These are phyloP conservation scores for Achaetomium macrosporum DNA, from an alignment of 2,329 filamentous ascomycete species.

Conservation along the genomic window DNA sequence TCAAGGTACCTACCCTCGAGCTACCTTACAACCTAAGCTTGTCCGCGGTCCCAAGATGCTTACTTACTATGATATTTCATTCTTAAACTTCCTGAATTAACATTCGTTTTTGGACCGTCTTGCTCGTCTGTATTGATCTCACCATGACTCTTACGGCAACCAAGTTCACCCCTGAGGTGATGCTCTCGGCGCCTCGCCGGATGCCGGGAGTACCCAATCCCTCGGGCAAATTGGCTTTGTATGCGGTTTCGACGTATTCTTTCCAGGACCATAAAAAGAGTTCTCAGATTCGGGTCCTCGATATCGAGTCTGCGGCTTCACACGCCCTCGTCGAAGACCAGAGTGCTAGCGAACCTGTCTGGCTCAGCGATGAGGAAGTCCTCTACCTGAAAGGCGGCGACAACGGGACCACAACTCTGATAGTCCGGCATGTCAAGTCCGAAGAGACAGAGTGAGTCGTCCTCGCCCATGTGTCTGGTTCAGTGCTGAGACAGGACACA, in stretches of 20 bases:
- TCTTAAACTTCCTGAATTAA: too few species aligned
- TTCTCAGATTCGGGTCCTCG: constrained; percentile 62
- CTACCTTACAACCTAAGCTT: too few species aligned
- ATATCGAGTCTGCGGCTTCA: constrained; percentile 61
- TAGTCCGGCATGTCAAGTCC: constrained; percentile 35
- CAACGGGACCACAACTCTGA: constrained; percentile 42
- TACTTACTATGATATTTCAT: not conserved
- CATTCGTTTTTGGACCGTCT: too few species aligned
- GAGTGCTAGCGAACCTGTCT: constrained; percentile 64
- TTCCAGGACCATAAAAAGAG: constrained; percentile 68
- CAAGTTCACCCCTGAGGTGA: constrained; percentile 70
- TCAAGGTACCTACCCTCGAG: too few species aligned
- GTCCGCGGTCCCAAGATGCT: not conserved
- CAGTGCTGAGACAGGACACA: constrained; percentile 19
- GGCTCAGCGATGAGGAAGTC: constrained; percentile 64
- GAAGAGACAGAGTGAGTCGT: constrained; percentile 35
- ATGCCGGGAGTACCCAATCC: constrained; percentile 65
- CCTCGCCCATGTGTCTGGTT: not conserved
- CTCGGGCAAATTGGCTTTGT: constrained; percentile 58
- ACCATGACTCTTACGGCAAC: constrained; percentile 63
- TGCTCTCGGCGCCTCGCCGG: constrained; percentile 69
- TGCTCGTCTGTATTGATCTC: not conserved
- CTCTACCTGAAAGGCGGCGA: constrained; percentile 48
- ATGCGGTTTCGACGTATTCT: constrained; percentile 69
- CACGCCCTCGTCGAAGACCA: constrained; percentile 59